phyloP scores from a whole-genome alignment of 2,329 filamentous ascomycete species.

The Sporothrix pallida region DNA sequence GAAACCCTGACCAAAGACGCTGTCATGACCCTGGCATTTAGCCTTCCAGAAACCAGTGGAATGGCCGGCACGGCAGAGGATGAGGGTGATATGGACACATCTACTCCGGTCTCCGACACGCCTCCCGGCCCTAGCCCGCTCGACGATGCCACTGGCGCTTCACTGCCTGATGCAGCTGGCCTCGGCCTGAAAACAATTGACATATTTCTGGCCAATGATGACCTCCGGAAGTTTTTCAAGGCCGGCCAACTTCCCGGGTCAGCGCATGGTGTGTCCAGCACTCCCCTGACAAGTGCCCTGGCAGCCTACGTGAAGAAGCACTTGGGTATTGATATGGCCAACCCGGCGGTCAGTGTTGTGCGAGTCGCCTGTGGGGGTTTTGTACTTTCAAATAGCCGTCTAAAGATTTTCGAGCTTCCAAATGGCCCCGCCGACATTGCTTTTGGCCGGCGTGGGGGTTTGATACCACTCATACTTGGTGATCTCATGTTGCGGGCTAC shows the following conservation, averaged over 20 bases:
- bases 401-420: slow-evolving; percentile 53
- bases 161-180: background rate
- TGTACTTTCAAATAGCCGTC: slow-evolving; percentile 57
- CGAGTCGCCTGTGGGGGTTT: slow-evolving; percentile 64
- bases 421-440: background rate
- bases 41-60: background rate
- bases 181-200: slow-evolving; percentile 55
- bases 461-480: slow-evolving; percentile 27
- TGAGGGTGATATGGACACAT: background rate
- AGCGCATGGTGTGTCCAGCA: background rate
- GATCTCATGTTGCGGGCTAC: slow-evolving; percentile 31
- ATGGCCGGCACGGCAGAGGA: background rate
- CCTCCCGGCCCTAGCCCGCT: background rate
- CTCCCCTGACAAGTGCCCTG: slow-evolving; percentile 59
- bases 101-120: background rate
- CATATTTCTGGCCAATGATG: slow-evolving; percentile 56
- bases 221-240: slow-evolving; percentile 54
- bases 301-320: slow-evolving; percentile 58
- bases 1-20: slow-evolving; percentile 53
- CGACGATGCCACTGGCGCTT: background rate
- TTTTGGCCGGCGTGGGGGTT: background rate
- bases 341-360: slow-evolving; percentile 58
- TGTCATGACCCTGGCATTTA: slow-evolving; percentile 58
- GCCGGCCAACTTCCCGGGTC: slow-evolving; percentile 46
- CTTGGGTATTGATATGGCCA: slow-evolving; percentile 60